phyloP scores from a whole-genome alignment of 176 grass and related monocot genomes.

The Eragrostis nindensis region DNA sequence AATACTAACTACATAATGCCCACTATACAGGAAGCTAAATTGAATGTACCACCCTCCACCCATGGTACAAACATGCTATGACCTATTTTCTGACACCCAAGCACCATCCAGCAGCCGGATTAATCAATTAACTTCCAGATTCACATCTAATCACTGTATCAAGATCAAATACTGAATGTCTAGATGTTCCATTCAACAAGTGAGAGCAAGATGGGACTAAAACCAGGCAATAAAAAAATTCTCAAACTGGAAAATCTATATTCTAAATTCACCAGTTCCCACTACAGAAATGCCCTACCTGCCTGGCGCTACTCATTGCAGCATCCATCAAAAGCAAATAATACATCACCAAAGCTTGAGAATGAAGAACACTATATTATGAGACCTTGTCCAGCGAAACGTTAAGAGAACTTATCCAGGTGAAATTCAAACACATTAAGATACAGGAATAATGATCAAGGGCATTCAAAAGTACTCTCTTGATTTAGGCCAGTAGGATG shows the following conservation, averaged over 20 bases:
- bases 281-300: background rate
- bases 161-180: background rate
- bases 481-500: background rate
- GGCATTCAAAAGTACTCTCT: background rate
- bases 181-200: background rate
- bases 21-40: background rate
- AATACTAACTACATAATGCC: background rate
- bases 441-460: background rate
- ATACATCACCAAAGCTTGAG: background rate
- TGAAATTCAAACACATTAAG: background rate
- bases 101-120: constrained; percentile 15
- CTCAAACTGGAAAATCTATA: constrained; percentile 15
- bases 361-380: background rate
- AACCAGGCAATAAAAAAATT: background rate
- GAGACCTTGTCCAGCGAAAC: constrained; percentile 18
- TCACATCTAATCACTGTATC: background rate
- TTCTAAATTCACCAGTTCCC: background rate
- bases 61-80: background rate
- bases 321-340: background rate
- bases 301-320: background rate
- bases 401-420: background rate
- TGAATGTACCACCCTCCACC: background rate
- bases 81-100: constrained; percentile 13
- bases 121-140: background rate
- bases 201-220: background rate